Conservation (phyloP, 208 protist genomes). For the Endotrypanum monterogeii region DNA sequence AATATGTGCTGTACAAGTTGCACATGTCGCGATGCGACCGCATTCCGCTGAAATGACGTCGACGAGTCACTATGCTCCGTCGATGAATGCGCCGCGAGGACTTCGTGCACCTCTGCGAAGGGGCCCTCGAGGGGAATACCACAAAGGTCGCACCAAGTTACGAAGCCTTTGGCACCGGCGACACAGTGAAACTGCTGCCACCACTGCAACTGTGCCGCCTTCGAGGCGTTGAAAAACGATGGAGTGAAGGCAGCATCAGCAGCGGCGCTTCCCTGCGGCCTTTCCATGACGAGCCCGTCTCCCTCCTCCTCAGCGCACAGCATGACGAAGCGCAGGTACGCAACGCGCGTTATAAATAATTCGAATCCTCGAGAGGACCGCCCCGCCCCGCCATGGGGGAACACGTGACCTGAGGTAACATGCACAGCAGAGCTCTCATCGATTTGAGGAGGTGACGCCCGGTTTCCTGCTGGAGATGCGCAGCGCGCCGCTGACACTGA, state of each 20-base stretch:
- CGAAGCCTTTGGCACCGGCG: conserved; percentile 56
- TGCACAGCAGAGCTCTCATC: background rate
- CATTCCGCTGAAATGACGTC: background rate
- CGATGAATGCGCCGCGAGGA: background rate
- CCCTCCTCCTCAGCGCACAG: conserved; percentile 36
- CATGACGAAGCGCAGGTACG: conserved; percentile 25
- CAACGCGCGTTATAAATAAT: background rate
- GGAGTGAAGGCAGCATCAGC: background rate
- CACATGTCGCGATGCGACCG: background rate
- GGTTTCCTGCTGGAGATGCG: background rate
- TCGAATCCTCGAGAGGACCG: background rate
- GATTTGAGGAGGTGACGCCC: background rate
- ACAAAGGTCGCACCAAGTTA: conserved; percentile 43
- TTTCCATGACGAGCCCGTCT: conserved; percentile 1
- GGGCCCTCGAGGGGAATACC: conserved; percentile 11
- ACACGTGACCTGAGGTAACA: too few species aligned
- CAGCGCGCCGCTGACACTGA: background rate
- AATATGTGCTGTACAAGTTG: conserved; percentile 47
- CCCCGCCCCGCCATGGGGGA: background rate
- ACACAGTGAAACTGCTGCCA: conserved; percentile 54
- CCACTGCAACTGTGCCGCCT: conserved; percentile 13
- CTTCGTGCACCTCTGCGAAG: conserved; percentile 16
- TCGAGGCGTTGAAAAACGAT: background rate
- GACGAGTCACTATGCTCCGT: background rate
- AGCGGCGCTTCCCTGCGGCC: background rate